Evolutionary conservation across 371 early-diverging fungal genomes (phyloP).

Genomic region (Funneliformis caledonium): DNA sequence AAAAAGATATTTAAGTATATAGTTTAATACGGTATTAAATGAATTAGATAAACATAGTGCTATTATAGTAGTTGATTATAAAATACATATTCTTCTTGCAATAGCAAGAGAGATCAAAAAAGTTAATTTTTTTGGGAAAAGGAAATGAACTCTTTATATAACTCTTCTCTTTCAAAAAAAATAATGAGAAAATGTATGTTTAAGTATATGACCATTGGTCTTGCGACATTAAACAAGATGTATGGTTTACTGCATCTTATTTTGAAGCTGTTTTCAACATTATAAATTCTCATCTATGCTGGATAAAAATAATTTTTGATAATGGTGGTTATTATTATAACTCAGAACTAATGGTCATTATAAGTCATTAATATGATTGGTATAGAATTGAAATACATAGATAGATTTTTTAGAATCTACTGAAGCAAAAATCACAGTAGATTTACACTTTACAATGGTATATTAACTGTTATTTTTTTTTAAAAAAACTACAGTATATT

Average conservation of each 20-base stretch:
- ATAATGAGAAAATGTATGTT: neutral
- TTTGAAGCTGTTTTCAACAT: neutral
- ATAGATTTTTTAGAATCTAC: neutral
- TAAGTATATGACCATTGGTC: neutral
- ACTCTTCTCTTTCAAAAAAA: neutral
- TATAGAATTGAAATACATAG: neutral
- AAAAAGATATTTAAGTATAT: too few species aligned
- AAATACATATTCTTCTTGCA: neutral
- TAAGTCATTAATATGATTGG: neutral
- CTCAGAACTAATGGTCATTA: neutral
- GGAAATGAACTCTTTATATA: neutral
- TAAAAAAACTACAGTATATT: neutral
- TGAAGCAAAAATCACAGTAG: neutral
- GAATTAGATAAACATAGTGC: neutral
- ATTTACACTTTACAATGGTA: neutral
- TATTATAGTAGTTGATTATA: neutral
- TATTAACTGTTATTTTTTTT: neutral
- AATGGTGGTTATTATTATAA: neutral
- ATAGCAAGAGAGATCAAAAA: neutral
- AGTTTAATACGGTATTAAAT: too few species aligned
- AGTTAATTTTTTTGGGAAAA: neutral
- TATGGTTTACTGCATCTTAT: neutral
- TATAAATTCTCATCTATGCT: neutral
- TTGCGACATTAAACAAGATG: neutral
- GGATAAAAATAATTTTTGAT: slow-evolving; percentile 3